These are phyloP conservation scores for Tylopilus subfusipes DNA, from an alignment of 768 basidiomycete species.

Conservation along the genomic window DNA sequence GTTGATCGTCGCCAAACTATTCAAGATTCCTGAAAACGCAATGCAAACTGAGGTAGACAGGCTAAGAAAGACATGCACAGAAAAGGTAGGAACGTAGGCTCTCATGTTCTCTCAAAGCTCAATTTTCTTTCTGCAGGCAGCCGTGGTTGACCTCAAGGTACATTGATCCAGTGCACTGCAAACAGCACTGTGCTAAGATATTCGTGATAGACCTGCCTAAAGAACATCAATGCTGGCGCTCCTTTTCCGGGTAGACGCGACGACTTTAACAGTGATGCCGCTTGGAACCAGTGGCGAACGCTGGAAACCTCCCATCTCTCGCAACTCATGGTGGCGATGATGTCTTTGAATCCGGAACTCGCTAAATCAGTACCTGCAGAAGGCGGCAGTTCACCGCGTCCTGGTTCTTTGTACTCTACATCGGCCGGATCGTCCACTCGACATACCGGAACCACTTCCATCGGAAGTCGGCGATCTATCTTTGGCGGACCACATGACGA, in stretches of 20 bases:
- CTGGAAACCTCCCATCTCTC: constrained; percentile 81
- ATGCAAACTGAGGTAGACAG: constrained; percentile 73
- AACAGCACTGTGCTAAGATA: constrained; percentile 4
- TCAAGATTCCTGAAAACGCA: constrained; percentile 67
- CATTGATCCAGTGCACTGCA: background rate
- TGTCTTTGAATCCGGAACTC: constrained; percentile 80
- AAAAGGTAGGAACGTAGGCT: constrained; percentile 50
- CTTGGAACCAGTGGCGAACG: constrained; percentile 81
- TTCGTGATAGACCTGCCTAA: constrained; percentile 64
- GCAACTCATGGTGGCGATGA: constrained; percentile 85
- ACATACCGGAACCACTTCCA: constrained; percentile 54
- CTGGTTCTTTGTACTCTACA: constrained; percentile 54
- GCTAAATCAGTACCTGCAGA: constrained; percentile 74
- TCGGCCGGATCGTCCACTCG: constrained; percentile 41
- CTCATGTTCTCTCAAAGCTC: background rate
- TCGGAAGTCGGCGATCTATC: constrained; percentile 67
- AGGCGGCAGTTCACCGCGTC: constrained; percentile 36
- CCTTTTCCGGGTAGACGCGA: constrained; percentile 82
- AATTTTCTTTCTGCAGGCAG: constrained; percentile 50
- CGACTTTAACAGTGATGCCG: constrained; percentile 80
- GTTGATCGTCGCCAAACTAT: constrained; percentile 61
- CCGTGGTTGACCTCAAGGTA: constrained; percentile 84
- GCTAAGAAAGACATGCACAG: constrained; percentile 61
- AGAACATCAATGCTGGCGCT: constrained; percentile 82
- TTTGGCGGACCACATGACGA: constrained; percentile 31